A percentile compares a stretch with the other conserved stretches of the same genome.
Conservation (phyloP, 169 alveolate species). For the Miamiensis avidus region DNA sequence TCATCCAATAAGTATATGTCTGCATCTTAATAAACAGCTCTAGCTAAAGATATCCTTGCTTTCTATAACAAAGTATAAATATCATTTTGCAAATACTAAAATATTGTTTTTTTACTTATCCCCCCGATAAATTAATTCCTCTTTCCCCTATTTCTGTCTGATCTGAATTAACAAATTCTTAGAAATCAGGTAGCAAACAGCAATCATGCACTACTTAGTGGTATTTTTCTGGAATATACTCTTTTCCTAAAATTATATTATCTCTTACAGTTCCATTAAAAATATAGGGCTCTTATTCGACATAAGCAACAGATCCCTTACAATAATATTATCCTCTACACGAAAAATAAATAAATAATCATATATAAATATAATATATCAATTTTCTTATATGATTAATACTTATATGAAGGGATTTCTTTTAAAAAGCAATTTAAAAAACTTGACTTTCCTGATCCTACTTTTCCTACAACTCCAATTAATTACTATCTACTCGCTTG, state of each 20-base stretch:
- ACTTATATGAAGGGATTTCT: conserved; percentile 15
- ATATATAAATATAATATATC: no score
- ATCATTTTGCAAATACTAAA: conserved; percentile 11
- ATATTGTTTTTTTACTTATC: conserved; percentile 21
- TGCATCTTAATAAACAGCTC: conserved; percentile 80
- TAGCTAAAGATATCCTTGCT: conserved; percentile 81
- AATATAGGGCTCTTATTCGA: conserved; percentile 38
- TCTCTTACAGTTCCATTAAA: conserved; percentile 35
- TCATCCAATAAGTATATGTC: conserved; percentile 82
- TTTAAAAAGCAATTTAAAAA: conserved; percentile 44
- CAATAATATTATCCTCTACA: conserved; percentile 16
- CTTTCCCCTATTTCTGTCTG: conserved; percentile 82
- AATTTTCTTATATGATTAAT: neutral
- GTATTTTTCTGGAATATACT: conserved; percentile 22
- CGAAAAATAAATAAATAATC: no score
- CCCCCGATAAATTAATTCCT: conserved; percentile 83
- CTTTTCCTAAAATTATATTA: conserved; percentile 35
- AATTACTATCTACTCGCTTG: conserved; percentile 54
- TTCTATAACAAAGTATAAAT: conserved; percentile 48
- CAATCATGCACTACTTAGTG: conserved; percentile 27
- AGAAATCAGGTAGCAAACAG: conserved; percentile 10
- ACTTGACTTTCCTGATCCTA: conserved; percentile 96
- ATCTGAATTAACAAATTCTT: conserved; percentile 2
- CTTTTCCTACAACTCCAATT: conserved; percentile 92
- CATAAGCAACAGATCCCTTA: conserved; percentile 7